phyloP scores from a whole-genome alignment of 495 filamentous ascomycete species.

The Neurospora sp. region DNA sequence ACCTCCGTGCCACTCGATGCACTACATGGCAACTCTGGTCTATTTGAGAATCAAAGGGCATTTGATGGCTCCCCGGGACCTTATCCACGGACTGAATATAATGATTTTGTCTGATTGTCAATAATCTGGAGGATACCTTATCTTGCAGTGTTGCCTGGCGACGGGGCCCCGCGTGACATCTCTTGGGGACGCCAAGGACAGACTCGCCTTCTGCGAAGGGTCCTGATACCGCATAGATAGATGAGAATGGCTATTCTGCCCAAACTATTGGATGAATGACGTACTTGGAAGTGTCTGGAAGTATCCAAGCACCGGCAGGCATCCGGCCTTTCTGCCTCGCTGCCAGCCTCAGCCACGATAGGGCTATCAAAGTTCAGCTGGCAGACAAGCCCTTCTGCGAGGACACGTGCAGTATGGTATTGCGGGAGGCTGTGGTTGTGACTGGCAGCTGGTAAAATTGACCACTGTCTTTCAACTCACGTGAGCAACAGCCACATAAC shows the following conservation, averaged over 20 bases:
- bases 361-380: background rate
- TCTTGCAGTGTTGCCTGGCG: background rate
- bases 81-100: too few species aligned
- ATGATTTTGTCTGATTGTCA: too few species aligned
- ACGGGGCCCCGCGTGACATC: background rate
- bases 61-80: too few species aligned
- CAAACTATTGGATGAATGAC: background rate
- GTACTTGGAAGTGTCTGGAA: background rate
- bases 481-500: background rate
- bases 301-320: background rate
- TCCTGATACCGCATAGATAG: background rate
- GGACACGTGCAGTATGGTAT: background rate
- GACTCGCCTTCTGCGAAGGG: background rate
- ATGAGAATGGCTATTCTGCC: background rate
- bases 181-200: background rate
- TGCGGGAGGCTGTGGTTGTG: background rate
- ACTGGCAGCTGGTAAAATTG: background rate
- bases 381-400: background rate
- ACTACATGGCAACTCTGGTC: too few species aligned
- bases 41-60: too few species aligned
- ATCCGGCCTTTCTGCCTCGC: background rate
- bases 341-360: background rate
- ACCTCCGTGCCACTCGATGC: too few species aligned
- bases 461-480: background rate
- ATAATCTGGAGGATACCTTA: background rate